Percentiles rank a stretch among this genome's conserved stretches.
Evolutionary conservation across 768 basidiomycete genomes (phyloP).

Genomic region (Tylopilus plumbeoviolaceoides): DNA sequence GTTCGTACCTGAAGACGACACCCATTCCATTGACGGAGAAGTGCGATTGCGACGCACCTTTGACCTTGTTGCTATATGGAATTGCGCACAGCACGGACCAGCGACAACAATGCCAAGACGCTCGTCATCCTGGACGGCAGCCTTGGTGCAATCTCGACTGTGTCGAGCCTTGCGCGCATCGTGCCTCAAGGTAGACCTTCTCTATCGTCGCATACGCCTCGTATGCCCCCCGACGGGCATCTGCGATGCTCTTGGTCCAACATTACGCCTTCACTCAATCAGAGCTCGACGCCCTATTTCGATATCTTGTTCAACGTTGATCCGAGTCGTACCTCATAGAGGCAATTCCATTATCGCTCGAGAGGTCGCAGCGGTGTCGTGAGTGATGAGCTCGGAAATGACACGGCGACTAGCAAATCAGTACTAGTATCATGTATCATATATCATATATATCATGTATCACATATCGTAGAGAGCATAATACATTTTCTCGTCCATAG

Average conservation of each 20-base stretch:
- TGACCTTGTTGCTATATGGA: conserved; percentile 33
- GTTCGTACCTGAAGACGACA: conserved; percentile 27
- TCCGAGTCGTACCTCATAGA: conserved; percentile 70
- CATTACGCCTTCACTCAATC: conserved; percentile 54
- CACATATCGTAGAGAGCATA: too few relatives aligned
- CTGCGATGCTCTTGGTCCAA: conserved; percentile 55
- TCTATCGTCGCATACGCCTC: not conserved
- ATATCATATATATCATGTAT: too few relatives aligned
- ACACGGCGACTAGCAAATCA: too few relatives aligned
- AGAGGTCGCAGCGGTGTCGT: conserved; percentile 77
- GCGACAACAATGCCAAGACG: conserved; percentile 10
- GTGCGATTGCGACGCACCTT: conserved; percentile 31
- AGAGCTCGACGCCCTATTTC: conserved; percentile 59
- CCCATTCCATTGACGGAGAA: conserved; percentile 9
- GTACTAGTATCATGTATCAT: too few relatives aligned
- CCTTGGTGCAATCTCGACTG: conserved; percentile 51
- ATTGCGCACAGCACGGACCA: conserved; percentile 10
- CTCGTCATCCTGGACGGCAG: conserved; percentile 66
- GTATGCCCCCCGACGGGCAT: conserved; percentile 33
- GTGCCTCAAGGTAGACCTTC: conserved; percentile 48
- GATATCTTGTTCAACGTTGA: conserved; percentile 57
- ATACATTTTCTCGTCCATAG: too few relatives aligned
- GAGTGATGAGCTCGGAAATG: conserved; percentile 77
- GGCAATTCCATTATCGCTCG: conserved; percentile 57
- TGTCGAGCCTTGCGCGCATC: conserved; percentile 52